These are phyloP conservation scores for Chlorophyllum brunneum DNA, from an alignment of 768 basidiomycete genomes.

Conservation along the genomic window DNA sequence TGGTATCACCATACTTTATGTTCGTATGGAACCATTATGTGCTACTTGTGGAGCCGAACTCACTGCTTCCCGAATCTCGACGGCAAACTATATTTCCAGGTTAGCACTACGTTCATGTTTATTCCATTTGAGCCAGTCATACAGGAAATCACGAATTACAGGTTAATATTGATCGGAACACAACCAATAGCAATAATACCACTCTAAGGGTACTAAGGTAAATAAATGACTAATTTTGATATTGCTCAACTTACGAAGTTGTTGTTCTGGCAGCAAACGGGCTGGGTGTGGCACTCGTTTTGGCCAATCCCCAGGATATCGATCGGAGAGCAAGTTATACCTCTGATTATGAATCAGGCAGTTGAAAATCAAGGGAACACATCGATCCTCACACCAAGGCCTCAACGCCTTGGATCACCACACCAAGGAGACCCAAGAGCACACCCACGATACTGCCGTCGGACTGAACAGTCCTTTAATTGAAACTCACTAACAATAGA, in stretches of 20 bases:
- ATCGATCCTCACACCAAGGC: slow-evolving; percentile 21
- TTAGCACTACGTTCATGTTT: too few relatives aligned
- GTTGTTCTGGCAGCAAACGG: slow-evolving; percentile 39
- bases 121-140: background rate
- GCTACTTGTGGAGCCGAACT: too few relatives aligned
- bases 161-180: slow-evolving; percentile 29
- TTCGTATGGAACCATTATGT: too few relatives aligned
- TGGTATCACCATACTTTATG: too few relatives aligned
- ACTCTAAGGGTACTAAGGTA: slow-evolving; percentile 8
- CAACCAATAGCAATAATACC: slow-evolving; percentile 39
- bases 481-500: background rate
- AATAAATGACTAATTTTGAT: background rate
- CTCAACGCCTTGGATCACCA: slow-evolving; percentile 23
- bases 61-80: too few relatives aligned
- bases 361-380: background rate
- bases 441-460: slow-evolving; percentile 19
- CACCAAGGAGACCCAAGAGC: slow-evolving; percentile 23
- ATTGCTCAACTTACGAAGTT: slow-evolving; percentile 20
- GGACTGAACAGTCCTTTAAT: slow-evolving; percentile 13
- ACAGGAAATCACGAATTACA: slow-evolving; percentile 11
- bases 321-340: slow-evolving; percentile 28
- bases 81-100: too few relatives aligned
- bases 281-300: slow-evolving; percentile 24
- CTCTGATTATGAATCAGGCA: slow-evolving; percentile 13
- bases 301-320: slow-evolving; percentile 22